Base-by-base conservation (phyloP, 2,329 filamentous ascomycete species). In the Aspergillus sp. region DNA sequence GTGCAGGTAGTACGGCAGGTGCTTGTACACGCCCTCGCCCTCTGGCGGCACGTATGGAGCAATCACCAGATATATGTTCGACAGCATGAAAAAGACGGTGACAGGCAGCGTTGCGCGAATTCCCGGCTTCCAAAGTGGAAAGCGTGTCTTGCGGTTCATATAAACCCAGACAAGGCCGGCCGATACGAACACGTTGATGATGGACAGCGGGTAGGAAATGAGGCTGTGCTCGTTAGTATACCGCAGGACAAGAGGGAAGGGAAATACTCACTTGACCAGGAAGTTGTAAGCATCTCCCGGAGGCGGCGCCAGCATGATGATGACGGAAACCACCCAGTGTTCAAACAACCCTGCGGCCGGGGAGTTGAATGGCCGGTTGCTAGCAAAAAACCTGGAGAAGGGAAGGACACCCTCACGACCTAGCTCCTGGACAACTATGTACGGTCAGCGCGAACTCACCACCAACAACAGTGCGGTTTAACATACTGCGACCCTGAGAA, bases 251-350 rank as follows among this genome's bases (percentile, higher is more conserved):
- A 24, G 8, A 5, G 17, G 24, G n/a, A n/a, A 8, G n/a, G 16
- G 15, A 19, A 14, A 13, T n/a, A 48, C 54, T 42, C 48, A 61
- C 57, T 62, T 62, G 38, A 61, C 40, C 8, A 64, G 43, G 46
- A 83, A 83, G 55, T 78, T 79, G 54, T 82, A 82, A 0, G 78
- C 78, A 11, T 78, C 70, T 0, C 78, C 79, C 0, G 77, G 72
- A 0, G 80, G 80, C 1, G 78, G 78, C 0, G 76, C 78, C 3
- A 82, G 53, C 19, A 84, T 68, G 8, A 82, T 68, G 27, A 83
- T 68, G 36, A 79, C 64, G 0, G 76, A 79, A 2, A 81, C 67
- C 11, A 78, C 47, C 70, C 75, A 82, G 52, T 82, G 78, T 13
- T 82, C 64, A 43, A 82, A 73, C 7, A 65, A 46, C 8, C 58